Conservation (phyloP, 495 filamentous ascomycete genomes). For the Penicillium goetzii region DNA sequence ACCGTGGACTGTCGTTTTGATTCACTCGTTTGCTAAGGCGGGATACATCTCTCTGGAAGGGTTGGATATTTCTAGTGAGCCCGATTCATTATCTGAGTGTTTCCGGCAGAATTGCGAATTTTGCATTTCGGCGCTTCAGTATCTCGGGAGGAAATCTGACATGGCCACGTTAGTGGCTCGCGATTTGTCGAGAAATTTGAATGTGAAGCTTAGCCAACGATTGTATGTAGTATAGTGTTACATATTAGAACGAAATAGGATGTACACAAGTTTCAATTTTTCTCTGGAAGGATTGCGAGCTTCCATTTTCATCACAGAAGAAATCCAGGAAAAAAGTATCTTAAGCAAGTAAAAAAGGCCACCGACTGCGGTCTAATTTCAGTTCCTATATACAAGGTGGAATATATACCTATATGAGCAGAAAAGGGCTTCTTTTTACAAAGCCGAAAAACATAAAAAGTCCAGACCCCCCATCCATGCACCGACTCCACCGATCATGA, state of each 20-base stretch:
- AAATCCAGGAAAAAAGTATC: not conserved
- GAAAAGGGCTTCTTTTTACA: constrained; percentile 4
- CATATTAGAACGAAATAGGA: not conserved
- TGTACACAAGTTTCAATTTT: not conserved
- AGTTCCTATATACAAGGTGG: constrained; percentile 11
- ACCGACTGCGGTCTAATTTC: constrained; percentile 6
- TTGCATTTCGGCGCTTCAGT: constrained; percentile 46
- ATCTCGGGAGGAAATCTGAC: constrained; percentile 50
- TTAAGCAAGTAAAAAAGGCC: constrained; percentile 2
- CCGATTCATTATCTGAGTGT: constrained; percentile 14
- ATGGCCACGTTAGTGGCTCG: constrained; percentile 38
- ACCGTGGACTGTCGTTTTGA: constrained; percentile 51
- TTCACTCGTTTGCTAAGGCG: constrained; percentile 48
- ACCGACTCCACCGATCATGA: constrained; percentile 20
- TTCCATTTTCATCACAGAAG: not conserved
- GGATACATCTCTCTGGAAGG: constrained; percentile 36
- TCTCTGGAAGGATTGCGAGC: not conserved
- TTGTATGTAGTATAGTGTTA: constrained; percentile 5
- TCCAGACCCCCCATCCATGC: constrained; percentile 13
- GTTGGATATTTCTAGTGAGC: constrained; percentile 8
- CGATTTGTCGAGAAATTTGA: constrained; percentile 19
- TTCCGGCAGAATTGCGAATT: constrained; percentile 30
- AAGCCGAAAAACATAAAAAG: constrained; percentile 1
- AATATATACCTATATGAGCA: constrained; percentile 15
- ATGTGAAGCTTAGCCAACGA: constrained; percentile 9